phyloP scores from a whole-genome alignment of 2,329 filamentous ascomycete species.

The Aspergillus sp. region DNA sequence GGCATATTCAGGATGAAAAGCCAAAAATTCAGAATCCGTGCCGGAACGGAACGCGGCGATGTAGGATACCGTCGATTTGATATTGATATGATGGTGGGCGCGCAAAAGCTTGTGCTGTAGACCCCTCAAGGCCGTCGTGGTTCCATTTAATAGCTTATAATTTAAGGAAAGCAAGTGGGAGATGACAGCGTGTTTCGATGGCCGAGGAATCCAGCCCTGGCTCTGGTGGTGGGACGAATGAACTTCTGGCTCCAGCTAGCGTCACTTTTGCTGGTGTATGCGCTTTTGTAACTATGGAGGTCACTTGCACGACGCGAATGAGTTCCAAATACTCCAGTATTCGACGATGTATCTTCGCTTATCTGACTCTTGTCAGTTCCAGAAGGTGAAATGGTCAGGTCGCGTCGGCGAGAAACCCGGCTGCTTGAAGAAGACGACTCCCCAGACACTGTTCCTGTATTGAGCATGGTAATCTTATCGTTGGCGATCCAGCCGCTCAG shows the following conservation, averaged over 20 bases:
- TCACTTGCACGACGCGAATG: slow-evolving; percentile 12
- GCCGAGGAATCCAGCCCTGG: slow-evolving; percentile 3
- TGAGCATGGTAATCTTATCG: slow-evolving; percentile 3
- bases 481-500: slow-evolving; percentile 13
- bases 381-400: slow-evolving; percentile 2
- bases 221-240: slow-evolving; percentile 4
- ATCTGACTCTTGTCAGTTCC: slow-evolving; percentile 1
- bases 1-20: background rate
- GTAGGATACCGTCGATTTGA: too few relatives aligned
- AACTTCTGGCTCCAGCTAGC: slow-evolving; percentile 9
- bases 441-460: background rate
- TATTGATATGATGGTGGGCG: too few relatives aligned
- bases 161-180: slow-evolving; percentile 11
- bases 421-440: background rate
- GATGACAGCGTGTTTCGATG: slow-evolving; percentile 19
- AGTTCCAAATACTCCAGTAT: slow-evolving; percentile 3
- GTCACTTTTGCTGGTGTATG: slow-evolving; percentile 1
- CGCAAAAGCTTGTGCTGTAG: background rate
- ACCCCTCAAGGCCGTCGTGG: background rate
- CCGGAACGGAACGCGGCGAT: too few relatives aligned
- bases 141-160: background rate
- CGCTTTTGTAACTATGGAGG: background rate
- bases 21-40: too few relatives aligned
- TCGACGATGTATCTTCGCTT: slow-evolving; percentile 3
- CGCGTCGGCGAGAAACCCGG: background rate